A percentile compares a stretch with the other conserved stretches of the same genome.
Conservation (phyloP, 345 rosid genomes). For the Citrus hindsii region DNA sequence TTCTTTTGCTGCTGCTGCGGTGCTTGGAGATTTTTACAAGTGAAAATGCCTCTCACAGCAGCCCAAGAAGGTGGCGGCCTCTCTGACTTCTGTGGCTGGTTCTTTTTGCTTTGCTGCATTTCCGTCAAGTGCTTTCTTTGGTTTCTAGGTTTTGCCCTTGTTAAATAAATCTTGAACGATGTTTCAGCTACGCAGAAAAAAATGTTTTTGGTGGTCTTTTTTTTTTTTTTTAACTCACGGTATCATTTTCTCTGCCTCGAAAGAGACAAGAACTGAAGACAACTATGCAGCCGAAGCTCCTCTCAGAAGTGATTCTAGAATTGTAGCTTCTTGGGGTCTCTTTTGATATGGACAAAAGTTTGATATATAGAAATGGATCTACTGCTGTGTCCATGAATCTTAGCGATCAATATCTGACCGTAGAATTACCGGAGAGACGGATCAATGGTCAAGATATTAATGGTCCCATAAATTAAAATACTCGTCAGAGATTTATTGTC, state of each 20-base stretch:
- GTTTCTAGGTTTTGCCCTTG: constrained; percentile 46
- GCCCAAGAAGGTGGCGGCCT: constrained; percentile 52
- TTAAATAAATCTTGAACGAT: neutral
- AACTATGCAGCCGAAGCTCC: constrained; percentile 1
- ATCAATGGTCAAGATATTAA: constrained; percentile 9
- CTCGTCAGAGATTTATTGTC: neutral
- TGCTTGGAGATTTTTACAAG: constrained; percentile 36
- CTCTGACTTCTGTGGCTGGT: constrained; percentile 26
- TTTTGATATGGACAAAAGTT: neutral
- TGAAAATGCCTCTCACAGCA: constrained; percentile 48
- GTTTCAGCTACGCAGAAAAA: constrained; percentile 1
- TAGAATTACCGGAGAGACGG: constrained; percentile 6
- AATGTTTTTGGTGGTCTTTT: neutral
- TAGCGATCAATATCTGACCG: constrained; percentile 15
- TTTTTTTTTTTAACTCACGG: too few relatives aligned
- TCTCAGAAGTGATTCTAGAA: neutral
- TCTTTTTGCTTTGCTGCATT: constrained; percentile 31
- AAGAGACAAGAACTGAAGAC: constrained; percentile 10
- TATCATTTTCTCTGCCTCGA: neutral
- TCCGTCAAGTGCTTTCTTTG: constrained; percentile 31
- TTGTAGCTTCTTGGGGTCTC: neutral
- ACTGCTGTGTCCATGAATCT: neutral
- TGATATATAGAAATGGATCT: neutral
- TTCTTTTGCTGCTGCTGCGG: constrained; percentile 16
- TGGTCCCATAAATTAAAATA: constrained; percentile 18